These are phyloP conservation scores for Trichoderma reesei DNA, from an alignment of 495 filamentous ascomycete species.

Conservation along the genomic window DNA sequence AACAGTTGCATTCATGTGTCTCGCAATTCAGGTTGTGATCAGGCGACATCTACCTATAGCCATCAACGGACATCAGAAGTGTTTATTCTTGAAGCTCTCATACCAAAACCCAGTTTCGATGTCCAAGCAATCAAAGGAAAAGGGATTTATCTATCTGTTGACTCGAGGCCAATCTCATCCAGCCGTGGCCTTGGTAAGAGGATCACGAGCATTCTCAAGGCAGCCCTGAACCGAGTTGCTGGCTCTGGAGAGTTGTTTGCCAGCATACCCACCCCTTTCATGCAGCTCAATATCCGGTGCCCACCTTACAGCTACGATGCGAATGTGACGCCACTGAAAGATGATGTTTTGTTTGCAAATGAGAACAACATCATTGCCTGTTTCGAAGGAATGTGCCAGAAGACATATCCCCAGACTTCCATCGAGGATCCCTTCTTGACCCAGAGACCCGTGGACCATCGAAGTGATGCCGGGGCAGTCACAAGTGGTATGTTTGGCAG, in stretches of 20 bases:
- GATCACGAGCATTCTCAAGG: constrained; percentile 38
- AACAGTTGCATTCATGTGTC: constrained; percentile 28
- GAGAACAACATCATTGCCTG: constrained; percentile 37
- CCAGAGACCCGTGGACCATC: background rate
- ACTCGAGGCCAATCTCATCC: constrained; percentile 63
- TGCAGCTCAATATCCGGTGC: constrained; percentile 65
- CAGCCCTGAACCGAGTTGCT: constrained; percentile 13
- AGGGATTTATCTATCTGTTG: constrained; percentile 64
- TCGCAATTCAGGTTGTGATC: constrained; percentile 2
- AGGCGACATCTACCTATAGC: background rate
- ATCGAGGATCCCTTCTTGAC: background rate
- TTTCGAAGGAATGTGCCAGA: constrained; percentile 45
- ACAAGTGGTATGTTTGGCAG: background rate
- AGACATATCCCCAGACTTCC: constrained; percentile 25
- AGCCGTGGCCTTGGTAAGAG: constrained; percentile 55
- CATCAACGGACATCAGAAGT: background rate
- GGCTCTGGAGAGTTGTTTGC: constrained; percentile 10
- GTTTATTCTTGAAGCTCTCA: constrained; percentile 43
- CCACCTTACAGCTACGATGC: constrained; percentile 66
- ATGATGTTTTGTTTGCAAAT: constrained; percentile 73
- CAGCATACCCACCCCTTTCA: constrained; percentile 53
- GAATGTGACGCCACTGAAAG: constrained; percentile 85
- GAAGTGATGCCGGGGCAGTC: background rate
- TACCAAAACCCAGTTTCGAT: constrained; percentile 46
- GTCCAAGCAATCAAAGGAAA: constrained; percentile 43